phyloP scores from a whole-genome alignment of 2,329 filamentous ascomycete genomes.

The Diatrype stigma region DNA sequence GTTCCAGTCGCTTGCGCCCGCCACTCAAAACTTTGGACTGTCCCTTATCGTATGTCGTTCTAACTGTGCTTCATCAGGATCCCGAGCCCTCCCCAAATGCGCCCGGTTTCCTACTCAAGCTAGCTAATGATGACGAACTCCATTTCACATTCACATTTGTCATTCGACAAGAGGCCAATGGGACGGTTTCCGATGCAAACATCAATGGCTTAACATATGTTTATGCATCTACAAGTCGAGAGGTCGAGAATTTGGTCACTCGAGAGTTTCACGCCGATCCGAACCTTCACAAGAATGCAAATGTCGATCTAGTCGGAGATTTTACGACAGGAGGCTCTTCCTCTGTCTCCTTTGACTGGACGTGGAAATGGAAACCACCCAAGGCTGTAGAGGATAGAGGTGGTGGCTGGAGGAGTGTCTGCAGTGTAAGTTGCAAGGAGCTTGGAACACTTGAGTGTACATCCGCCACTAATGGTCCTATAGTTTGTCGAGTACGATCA shows the following conservation, averaged over 20 bases:
- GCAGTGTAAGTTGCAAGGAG: constrained; percentile 61
- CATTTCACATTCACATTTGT: constrained; percentile 91
- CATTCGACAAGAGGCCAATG: constrained; percentile 56
- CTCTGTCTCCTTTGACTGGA: constrained; percentile 88
- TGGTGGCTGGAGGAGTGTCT: constrained; percentile 92
- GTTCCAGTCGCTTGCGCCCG: constrained; percentile 8
- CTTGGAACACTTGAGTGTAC: not conserved
- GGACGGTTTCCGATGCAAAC: constrained; percentile 60
- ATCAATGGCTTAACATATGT: constrained; percentile 91
- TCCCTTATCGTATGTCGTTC: too few relatives aligned
- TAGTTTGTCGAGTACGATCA: constrained; percentile 97
- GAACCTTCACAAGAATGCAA: constrained; percentile 94
- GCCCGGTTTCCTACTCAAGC: constrained; percentile 78
- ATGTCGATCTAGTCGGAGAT: constrained; percentile 92
- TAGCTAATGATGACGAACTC: constrained; percentile 88
- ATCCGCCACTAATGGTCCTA: constrained; percentile 21
- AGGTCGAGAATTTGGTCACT: constrained; percentile 90
- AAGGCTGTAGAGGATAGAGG: constrained; percentile 75
- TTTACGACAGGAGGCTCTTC: constrained; percentile 78
- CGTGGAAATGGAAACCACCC: constrained; percentile 95
- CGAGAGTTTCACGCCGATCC: constrained; percentile 95
- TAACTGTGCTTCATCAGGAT: constrained; percentile 54
- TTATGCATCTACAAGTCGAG: constrained; percentile 77
- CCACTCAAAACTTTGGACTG: too few relatives aligned
- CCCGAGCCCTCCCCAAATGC: constrained; percentile 55